These are phyloP conservation scores for Aureobasidium uvarum DNA, from an alignment of 2,329 filamentous ascomycete genomes.

Conservation along the genomic window DNA sequence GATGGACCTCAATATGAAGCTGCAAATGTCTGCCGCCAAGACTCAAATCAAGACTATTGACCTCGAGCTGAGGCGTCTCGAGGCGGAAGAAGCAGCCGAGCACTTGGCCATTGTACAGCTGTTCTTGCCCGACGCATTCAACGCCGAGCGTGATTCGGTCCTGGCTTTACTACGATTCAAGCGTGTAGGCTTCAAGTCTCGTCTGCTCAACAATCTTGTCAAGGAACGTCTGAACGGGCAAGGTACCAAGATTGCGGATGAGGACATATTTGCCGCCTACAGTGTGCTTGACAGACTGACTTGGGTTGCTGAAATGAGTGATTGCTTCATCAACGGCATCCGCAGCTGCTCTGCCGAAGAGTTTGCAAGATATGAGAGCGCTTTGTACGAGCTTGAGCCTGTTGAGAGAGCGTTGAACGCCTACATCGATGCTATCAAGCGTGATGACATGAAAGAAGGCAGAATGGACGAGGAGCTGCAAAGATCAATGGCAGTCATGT, in stretches of 20 bases:
- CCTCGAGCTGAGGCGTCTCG: constrained; percentile 78
- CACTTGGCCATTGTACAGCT: constrained; percentile 85
- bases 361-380: constrained; percentile 75
- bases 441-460: constrained; percentile 81
- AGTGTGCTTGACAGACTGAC: constrained; percentile 82
- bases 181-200: constrained; percentile 83
- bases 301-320: constrained; percentile 79
- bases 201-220: constrained; percentile 72
- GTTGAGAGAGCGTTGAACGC: constrained; percentile 85
- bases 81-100: constrained; percentile 83
- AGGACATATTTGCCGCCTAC: constrained; percentile 75
- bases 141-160: constrained; percentile 79
- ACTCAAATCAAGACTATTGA: constrained; percentile 94
- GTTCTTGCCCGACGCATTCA: constrained; percentile 83
- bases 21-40: constrained; percentile 86
- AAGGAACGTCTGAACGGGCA: constrained; percentile 72
- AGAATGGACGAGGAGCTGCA: constrained; percentile 79
- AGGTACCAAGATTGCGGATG: constrained; percentile 65
- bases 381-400: constrained; percentile 82
- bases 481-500: constrained; percentile 76
- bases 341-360: constrained; percentile 72
- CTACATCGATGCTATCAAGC: constrained; percentile 81
- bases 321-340: constrained; percentile 79
- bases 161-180: constrained; percentile 84
- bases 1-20: constrained; percentile 94